Evolutionary conservation across 805 yeast genomes (phyloP).

Genomic region (Metschnikowia lunata): DNA sequence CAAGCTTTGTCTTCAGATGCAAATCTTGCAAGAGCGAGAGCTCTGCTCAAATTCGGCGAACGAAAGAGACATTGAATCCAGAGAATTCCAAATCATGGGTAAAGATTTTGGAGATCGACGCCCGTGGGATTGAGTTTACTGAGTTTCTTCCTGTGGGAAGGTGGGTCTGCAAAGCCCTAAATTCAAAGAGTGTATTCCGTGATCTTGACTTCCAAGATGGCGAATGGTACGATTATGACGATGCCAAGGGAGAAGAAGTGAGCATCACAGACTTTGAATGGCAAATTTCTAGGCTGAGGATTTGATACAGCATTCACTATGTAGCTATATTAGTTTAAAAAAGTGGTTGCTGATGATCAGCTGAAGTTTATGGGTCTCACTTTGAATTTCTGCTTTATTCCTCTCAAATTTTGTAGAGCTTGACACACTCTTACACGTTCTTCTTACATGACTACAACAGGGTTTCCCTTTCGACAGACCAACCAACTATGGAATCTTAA

Average conservation of each 20-base stretch:
- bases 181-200: conserved; percentile 46
- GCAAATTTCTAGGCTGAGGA: conserved; percentile 41
- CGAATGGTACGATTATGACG: conserved; percentile 97
- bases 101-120: conserved; percentile 64
- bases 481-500: no score
- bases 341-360: no score
- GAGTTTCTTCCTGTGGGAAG: conserved; percentile 66
- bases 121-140: conserved; percentile 76
- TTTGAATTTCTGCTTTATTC: no score
- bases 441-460: no score
- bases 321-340: no score
- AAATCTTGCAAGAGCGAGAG: conserved; percentile 51
- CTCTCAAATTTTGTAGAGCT: no score
- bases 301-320: no score
- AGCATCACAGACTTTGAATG: conserved; percentile 72
- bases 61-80: conserved; percentile 27
- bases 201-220: conserved; percentile 72
- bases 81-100: conserved; percentile 44
- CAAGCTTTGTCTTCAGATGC: conserved; percentile 78
- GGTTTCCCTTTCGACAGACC: no score
- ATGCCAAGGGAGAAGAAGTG: conserved; percentile 73
- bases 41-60: conserved; percentile 31
- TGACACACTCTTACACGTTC: no score
- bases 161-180: conserved; percentile 53
- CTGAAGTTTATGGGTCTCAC: no score